A percentile compares a stretch with the other conserved stretches of the same genome.
Conservation (phyloP, 768 basidiomycete genomes). For the Russula earlei region DNA sequence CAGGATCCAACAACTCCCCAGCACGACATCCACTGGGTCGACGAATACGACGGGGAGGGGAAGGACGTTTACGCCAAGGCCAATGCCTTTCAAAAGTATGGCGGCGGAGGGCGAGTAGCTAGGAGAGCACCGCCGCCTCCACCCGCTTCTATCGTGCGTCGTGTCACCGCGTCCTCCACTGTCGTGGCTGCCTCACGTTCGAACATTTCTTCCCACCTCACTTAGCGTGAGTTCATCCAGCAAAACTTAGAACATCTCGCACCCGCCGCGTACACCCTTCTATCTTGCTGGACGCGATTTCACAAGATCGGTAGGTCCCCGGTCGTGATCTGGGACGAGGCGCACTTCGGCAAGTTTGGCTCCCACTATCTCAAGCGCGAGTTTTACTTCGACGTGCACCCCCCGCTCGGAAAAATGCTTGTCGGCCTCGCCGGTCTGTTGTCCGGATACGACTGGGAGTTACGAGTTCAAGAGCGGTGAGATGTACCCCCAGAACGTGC, state of each 20-base stretch:
- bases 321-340: slow-evolving; percentile 96
- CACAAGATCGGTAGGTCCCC: slow-evolving; percentile 84
- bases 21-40: slow-evolving; percentile 24
- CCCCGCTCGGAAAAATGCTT: slow-evolving; percentile 97
- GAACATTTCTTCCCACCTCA: neutral
- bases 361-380: slow-evolving; percentile 97
- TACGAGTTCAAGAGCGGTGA: slow-evolving; percentile 95
- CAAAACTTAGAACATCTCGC: slow-evolving; percentile 76
- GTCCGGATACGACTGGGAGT: slow-evolving; percentile 80
- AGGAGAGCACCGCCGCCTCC: slow-evolving; percentile 51
- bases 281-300: slow-evolving; percentile 92
- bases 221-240: slow-evolving; percentile 61
- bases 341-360: slow-evolving; percentile 99
- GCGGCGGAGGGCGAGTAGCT: slow-evolving; percentile 42
- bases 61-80: slow-evolving; percentile 53
- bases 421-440: slow-evolving; percentile 89
- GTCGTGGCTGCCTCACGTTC: neutral
- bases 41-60: slow-evolving; percentile 47
- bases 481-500: slow-evolving; percentile 73
- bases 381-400: slow-evolving; percentile 99
- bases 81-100: slow-evolving; percentile 26
- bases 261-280: slow-evolving; percentile 80
- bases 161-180: neutral
- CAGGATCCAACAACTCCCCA: slow-evolving; percentile 20
- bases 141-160: slow-evolving; percentile 41